These are phyloP conservation scores for Violaceomyces palustris DNA, from an alignment of 1,284 basidiomycete species.

Conservation along the genomic window DNA sequence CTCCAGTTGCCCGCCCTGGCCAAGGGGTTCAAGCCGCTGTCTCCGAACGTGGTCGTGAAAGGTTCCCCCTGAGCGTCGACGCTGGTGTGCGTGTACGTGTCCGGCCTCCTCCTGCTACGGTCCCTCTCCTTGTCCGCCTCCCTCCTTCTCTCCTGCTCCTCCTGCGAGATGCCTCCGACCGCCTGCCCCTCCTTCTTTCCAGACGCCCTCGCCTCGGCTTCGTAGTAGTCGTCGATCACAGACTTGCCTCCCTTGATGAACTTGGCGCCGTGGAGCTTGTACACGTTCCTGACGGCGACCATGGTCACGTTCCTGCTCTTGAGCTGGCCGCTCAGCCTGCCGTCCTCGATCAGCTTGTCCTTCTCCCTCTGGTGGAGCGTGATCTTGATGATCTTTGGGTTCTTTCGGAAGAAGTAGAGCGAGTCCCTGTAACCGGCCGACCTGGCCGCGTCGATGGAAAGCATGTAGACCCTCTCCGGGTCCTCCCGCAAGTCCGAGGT, in stretches of 20 bases:
- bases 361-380: constrained; percentile 63
- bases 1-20: constrained; percentile 39
- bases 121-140: constrained; percentile 39
- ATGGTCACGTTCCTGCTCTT: constrained; percentile 88
- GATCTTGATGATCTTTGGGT: constrained; percentile 81
- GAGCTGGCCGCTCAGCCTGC: constrained; percentile 80
- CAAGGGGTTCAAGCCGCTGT: constrained; percentile 44
- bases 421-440: constrained; percentile 94
- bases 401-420: constrained; percentile 89
- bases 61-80: constrained; percentile 44
- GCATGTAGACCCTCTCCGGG: constrained; percentile 80
- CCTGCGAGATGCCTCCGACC: constrained; percentile 35
- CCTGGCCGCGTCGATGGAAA: constrained; percentile 93
- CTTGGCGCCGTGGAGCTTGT: constrained; percentile 87
- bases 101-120: constrained; percentile 31
- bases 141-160: constrained; percentile 33
- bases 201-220: constrained; percentile 66
- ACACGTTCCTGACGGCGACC: constrained; percentile 84
- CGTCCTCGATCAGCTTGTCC: constrained; percentile 79
- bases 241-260: constrained; percentile 80
- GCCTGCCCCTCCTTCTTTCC: constrained; percentile 48
- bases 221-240: constrained; percentile 92
- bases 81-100: constrained; percentile 36
- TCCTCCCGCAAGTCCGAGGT: constrained; percentile 69
- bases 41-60: constrained; percentile 45